Percentiles rank a stretch among this genome's conserved stretches.
Evolutionary conservation across 768 basidiomycete genomes (phyloP).

Genomic region (Pisolithus albus): DNA sequence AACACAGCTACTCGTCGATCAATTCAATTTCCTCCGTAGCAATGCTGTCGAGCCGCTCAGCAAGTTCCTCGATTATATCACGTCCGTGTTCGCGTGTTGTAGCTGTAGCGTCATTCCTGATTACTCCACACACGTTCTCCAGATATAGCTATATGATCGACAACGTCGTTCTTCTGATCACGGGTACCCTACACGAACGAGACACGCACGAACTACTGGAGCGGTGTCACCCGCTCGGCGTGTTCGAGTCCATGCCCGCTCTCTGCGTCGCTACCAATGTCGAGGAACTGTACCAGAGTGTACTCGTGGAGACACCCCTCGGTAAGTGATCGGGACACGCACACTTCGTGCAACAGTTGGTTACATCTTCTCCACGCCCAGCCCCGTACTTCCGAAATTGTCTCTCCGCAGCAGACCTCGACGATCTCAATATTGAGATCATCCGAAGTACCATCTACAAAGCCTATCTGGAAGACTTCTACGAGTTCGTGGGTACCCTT

Average conservation of each 20-base stretch:
- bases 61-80: slow-evolving; percentile 96
- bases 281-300: slow-evolving; percentile 94
- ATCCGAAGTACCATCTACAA: slow-evolving; percentile 99
- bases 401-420: slow-evolving; percentile 89
- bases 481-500: slow-evolving; percentile 71
- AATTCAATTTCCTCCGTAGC: slow-evolving; percentile 89
- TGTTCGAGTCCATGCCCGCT: slow-evolving; percentile 98
- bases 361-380: slow-evolving; percentile 10
- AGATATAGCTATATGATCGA: slow-evolving; percentile 99
- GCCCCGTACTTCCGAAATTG: slow-evolving; percentile 98
- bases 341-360: slow-evolving; percentile 2
- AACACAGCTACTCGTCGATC: slow-evolving; percentile 90
- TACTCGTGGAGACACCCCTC: slow-evolving; percentile 94
- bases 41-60: slow-evolving; percentile 88
- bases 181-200: slow-evolving; percentile 93
- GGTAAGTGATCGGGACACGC: slow-evolving; percentile 46
- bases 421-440: slow-evolving; percentile 99
- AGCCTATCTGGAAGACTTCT: slow-evolving; percentile 97
- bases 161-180: slow-evolving; percentile 95
- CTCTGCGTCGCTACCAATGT: slow-evolving; percentile 99
- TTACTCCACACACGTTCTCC: slow-evolving; percentile 7
- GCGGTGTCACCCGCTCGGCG: slow-evolving; percentile 93
- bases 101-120: slow-evolving; percentile 1
- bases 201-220: slow-evolving; percentile 96
- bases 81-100: slow-evolving; percentile 47